Base-by-base conservation (phyloP, 768 basidiomycete species). In the Russula dissimulans region DNA sequence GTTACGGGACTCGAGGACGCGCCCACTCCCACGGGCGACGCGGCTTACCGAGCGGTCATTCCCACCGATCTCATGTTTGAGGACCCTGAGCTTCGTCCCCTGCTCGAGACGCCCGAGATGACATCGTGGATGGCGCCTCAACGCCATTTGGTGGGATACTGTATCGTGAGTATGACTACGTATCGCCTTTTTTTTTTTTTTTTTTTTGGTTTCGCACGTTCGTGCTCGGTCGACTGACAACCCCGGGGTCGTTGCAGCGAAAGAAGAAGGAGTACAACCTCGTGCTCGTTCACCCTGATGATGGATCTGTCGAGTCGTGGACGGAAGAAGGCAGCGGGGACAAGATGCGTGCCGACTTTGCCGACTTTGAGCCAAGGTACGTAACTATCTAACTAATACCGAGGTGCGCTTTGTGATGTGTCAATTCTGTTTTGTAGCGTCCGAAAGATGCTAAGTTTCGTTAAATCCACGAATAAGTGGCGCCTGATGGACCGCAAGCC, bases 111-210 rank as follows among this genome's bases (percentile, higher is more conserved):
- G 1, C 73, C 78, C 0, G 78, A 81, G 57, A 78, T 81, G 75
- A 79, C 78, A 0, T 76, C 73, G 0, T 86, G 85, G 85, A 79
- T 85, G 74, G 84, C 79, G 1, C 81, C 83, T 0, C 56, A 71
- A 2, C 59, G 75, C 5, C 79, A 80, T 59, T 64, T 80, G 47
- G 77, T 80, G 75, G 69, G 71, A 1, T 79, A 78, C 50, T 71
- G 67, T 36, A 77, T 81, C 18, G 78, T 77, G 62, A 62, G 76
- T 70, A 9, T n/a, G 15, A 46, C 12, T 5, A 5, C 22, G 22
- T 26, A 22, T 10, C 26, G 8, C 4, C 10, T 29, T 53, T 15
- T 43, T 7, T 15, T 34, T n/a, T n/a, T n/a, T n/a, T n/a, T 22
- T 17, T 41, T 38, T 7, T 36, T 32, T 1, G 42, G 0, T 26